Evolutionary conservation across 495 filamentous ascomycete genomes (phyloP).

Genomic region (Xylaria intraflava): DNA sequence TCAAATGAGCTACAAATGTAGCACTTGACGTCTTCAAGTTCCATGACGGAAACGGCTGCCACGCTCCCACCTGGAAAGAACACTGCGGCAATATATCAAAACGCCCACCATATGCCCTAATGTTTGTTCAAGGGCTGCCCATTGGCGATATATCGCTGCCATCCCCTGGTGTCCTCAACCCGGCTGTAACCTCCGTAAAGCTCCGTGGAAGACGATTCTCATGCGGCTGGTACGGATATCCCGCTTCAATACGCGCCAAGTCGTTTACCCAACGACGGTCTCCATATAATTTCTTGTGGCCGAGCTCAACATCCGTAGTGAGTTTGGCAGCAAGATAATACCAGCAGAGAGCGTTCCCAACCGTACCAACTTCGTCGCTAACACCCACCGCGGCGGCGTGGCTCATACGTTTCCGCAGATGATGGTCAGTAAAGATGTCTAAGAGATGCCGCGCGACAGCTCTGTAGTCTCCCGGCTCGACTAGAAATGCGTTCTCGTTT

Average conservation of each 20-base stretch:
- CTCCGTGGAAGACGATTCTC: constrained; percentile 55
- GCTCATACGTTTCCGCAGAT: constrained; percentile 60
- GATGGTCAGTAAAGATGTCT: constrained; percentile 60
- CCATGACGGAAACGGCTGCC: too few relatives aligned
- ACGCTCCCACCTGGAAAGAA: too few relatives aligned
- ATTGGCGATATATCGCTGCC: neutral
- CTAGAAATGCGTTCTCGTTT: constrained; percentile 68
- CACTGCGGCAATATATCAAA: too few relatives aligned
- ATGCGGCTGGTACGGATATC: constrained; percentile 47
- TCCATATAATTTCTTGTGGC: constrained; percentile 34
- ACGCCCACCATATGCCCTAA: too few relatives aligned
- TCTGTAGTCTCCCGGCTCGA: constrained; percentile 64
- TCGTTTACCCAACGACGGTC: constrained; percentile 68
- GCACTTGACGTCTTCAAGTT: too few relatives aligned
- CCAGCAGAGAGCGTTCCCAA: constrained; percentile 74
- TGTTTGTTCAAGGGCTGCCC: neutral
- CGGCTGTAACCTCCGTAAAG: constrained; percentile 32
- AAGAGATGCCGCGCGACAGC: constrained; percentile 66
- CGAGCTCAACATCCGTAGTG: constrained; percentile 32
- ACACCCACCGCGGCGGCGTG: constrained; percentile 59
- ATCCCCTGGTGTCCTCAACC: neutral
- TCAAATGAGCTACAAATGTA: too few relatives aligned
- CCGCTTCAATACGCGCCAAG: constrained; percentile 64
- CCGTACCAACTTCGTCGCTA: constrained; percentile 77
- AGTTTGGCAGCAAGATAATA: constrained; percentile 66